A percentile compares a stretch with the other conserved stretches of the same genome.
Evolutionary conservation across 257 asterid species (phyloP).

Genomic region (Plantago elongata): DNA sequence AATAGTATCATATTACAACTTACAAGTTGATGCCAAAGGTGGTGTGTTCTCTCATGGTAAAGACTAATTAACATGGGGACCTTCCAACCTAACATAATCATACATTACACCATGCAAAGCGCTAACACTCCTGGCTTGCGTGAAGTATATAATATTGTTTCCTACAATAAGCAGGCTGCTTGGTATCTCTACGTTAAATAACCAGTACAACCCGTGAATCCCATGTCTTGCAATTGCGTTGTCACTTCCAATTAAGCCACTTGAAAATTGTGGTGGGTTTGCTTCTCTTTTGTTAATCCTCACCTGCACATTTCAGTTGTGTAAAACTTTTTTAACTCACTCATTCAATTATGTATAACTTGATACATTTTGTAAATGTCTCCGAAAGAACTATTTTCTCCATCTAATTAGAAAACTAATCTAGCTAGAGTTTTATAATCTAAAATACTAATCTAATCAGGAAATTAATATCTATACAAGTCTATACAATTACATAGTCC

Average conservation of each 20-base stretch:
- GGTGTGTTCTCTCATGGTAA: too few relatives aligned
- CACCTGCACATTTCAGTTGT: constrained; percentile 28
- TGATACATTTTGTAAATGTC: too few relatives aligned
- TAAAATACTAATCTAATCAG: too few relatives aligned
- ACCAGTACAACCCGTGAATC: constrained; percentile 64
- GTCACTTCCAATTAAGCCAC: constrained; percentile 51
- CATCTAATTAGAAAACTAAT: too few relatives aligned
- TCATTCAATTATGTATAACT: too few relatives aligned
- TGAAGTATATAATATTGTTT: constrained; percentile 42
- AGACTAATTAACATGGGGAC: constrained; percentile 17
- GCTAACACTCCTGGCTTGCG: constrained; percentile 46
- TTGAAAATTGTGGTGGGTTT: constrained; percentile 49
- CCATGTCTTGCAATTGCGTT: constrained; percentile 79
- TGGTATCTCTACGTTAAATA: constrained; percentile 37
- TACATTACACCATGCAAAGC: constrained; percentile 69
- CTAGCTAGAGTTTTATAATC: too few relatives aligned
- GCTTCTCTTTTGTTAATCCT: constrained; percentile 39
- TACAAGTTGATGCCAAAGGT: too few relatives aligned
- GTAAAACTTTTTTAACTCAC: too few relatives aligned
- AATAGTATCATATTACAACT: too few relatives aligned
- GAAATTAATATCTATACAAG: too few relatives aligned
- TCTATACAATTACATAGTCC: too few relatives aligned
- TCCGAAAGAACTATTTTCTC: too few relatives aligned
- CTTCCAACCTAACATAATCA: constrained; percentile 56
- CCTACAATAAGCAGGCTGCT: constrained; percentile 29